These are phyloP conservation scores for Macadamia tetraphylla DNA, from an alignment of 164 flowering plant genomes.

Conservation along the genomic window DNA sequence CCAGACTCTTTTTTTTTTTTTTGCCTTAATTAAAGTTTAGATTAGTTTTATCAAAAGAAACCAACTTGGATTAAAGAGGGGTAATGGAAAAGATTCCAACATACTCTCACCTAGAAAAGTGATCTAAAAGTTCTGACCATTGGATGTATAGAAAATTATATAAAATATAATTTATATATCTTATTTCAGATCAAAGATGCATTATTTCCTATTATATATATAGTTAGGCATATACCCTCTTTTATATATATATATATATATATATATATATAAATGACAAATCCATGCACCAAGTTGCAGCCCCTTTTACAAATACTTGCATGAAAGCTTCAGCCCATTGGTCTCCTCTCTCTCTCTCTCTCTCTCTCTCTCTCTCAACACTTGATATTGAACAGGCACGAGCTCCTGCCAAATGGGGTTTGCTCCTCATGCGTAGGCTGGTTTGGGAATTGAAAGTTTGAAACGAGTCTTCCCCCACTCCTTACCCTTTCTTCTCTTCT, in stretches of 20 bases:
- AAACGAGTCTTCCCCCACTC: constrained; percentile 22
- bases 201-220: too few relatives aligned
- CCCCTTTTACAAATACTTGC: constrained; percentile 12
- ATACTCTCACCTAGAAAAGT: too few relatives aligned
- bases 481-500: too few relatives aligned
- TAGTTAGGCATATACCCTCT: too few relatives aligned
- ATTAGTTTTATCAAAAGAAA: not conserved
- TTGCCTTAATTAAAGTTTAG: too few relatives aligned
- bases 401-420: constrained; percentile 12
- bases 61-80: not conserved
- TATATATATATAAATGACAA: not conserved
- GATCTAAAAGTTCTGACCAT: too few relatives aligned
- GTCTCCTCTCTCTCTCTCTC: constrained; percentile 8
- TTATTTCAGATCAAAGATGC: too few relatives aligned
- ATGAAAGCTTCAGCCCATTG: constrained; percentile 29
- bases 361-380: not conserved
- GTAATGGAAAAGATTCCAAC: too few relatives aligned
- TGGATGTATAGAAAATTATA: too few relatives aligned
- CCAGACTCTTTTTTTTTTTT: too few relatives aligned
- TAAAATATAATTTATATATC: too few relatives aligned
- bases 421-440: constrained; percentile 2
- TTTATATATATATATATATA: too few relatives aligned
- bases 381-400: not conserved
- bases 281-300: not conserved
- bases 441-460: constrained; percentile 6